Evolutionary conservation across 2,329 filamentous ascomycete genomes (phyloP), one percentile per base, ranked within the genome.

Genomic region (Ophiocordyceps sinensis): DNA sequence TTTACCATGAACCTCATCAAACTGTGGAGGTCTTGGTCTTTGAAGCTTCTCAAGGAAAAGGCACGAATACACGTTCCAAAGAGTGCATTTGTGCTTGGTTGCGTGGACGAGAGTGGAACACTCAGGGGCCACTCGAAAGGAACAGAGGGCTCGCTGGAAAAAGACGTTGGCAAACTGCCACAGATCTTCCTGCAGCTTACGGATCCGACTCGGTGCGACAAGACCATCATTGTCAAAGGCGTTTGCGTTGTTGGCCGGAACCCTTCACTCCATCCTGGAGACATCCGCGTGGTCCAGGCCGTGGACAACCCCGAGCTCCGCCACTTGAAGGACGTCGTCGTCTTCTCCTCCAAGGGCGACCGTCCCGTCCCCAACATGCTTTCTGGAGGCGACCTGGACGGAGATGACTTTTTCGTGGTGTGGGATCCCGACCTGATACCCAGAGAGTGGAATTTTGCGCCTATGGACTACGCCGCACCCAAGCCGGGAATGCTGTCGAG

Each of bases 351-450:
- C 30, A 80, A 67, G 0, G 89, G 89, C 0, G 86, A 95, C 53
- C 71, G 82, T 14, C 86, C 94, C 47, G 64, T 98, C 19, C 78
- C 88, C 1, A 87, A 83, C 52, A 96, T 96, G 89, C 87, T 91
- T 47, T 94, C 91, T 4, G 91, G 91, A 2, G 91, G 91, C 0
- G 91, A 98, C 54, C 71, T 98, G 0, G 91, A 98, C 54, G 91
- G 91, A 0, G 91, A 98, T 52, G 91, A 98, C 55, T 98, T 87
- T 56, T 80, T 96, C 42, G 78, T 96, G 5, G 82, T 95, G 37
- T 98, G 91, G 89, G 88, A 98, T 49, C 57, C 69, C 19, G 71
- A 75, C 13, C 65, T 98, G 7, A 66, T 93, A 23, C 85, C 85
- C 0, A 48, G 60, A 1, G 63, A 73, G 39, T 85, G 83, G 75